Conservation (phyloP, 192 early-diverging fungal genomes). For the Paraglomus brasilianum region DNA sequence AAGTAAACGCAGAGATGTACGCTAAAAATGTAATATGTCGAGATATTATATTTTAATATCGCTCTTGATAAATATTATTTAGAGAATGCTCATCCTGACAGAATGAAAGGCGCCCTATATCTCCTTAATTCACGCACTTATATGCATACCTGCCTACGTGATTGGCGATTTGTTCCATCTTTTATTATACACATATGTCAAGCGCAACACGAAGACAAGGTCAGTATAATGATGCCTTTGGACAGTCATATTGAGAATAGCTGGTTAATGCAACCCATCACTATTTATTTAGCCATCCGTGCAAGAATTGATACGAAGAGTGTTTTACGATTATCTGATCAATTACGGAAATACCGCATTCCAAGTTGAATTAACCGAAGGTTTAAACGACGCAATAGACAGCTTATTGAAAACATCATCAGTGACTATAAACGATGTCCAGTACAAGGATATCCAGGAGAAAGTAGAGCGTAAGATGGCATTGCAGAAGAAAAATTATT, state of each 20-base stretch:
- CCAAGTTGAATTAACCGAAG: conserved; percentile 37
- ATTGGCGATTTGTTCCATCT: conserved; percentile 55
- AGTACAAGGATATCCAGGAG: background rate
- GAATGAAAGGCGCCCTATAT: conserved; percentile 72
- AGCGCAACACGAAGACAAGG: conserved; percentile 70
- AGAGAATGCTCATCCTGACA: conserved; percentile 48
- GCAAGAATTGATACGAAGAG: conserved; percentile 62
- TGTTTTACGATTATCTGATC: conserved; percentile 59
- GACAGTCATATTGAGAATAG: background rate
- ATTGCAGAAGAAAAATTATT: conserved; percentile 18
- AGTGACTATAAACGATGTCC: background rate
- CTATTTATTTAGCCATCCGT: conserved; percentile 50
- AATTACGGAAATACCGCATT: conserved; percentile 53
- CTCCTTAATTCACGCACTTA: conserved; percentile 53
- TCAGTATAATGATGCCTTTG: background rate
- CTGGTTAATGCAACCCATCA: background rate
- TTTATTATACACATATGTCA: conserved; percentile 56
- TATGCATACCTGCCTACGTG: conserved; percentile 50
- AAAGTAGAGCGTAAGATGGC: conserved; percentile 18
- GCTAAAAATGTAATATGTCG: background rate
- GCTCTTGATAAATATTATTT: conserved; percentile 1
- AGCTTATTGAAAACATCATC: conserved; percentile 2
- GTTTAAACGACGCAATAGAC: conserved; percentile 33
- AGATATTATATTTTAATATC: conserved; percentile 1
- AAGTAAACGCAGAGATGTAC: background rate